phyloP scores from a whole-genome alignment of 1,139 yeast genomes.

The Pichia sp. region DNA sequence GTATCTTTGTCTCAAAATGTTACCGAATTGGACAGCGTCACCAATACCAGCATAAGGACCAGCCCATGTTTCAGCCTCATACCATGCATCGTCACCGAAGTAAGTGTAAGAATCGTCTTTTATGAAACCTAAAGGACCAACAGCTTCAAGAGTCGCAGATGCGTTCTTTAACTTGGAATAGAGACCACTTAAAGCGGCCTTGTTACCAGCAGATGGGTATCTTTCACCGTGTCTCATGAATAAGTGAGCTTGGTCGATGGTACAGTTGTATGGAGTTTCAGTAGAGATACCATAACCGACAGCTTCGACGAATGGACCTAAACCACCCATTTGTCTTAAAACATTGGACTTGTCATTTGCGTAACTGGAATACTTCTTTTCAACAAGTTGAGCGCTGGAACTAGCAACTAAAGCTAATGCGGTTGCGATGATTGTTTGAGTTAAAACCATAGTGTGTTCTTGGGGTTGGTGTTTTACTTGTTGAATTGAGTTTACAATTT shows the following conservation, averaged over 20 bases:
- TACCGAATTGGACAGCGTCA: conserved; percentile 19
- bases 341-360: conserved; percentile 3
- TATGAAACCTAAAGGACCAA: no score
- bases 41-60: conserved; percentile 22
- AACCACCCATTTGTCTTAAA: conserved; percentile 41
- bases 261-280: conserved; percentile 50
- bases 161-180: no score
- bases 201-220: no score
- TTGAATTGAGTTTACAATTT: no score
- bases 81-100: conserved; percentile 16
- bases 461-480: no score
- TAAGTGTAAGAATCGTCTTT: no score
- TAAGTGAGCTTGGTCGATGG: conserved; percentile 61
- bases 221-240: conserved; percentile 70
- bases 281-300: conserved; percentile 41
- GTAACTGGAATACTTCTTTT: background rate
- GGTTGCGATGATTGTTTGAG: no score
- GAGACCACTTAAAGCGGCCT: no score
- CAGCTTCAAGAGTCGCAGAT: no score
- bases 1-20: conserved; percentile 18
- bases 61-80: conserved; percentile 14
- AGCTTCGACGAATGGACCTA: conserved; percentile 40
- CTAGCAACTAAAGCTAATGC: no score
- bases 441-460: no score
- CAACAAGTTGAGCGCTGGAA: no score